These are phyloP conservation scores for Monilinia fructicola DNA, from an alignment of 2,329 filamentous ascomycete species.

Conservation along the genomic window DNA sequence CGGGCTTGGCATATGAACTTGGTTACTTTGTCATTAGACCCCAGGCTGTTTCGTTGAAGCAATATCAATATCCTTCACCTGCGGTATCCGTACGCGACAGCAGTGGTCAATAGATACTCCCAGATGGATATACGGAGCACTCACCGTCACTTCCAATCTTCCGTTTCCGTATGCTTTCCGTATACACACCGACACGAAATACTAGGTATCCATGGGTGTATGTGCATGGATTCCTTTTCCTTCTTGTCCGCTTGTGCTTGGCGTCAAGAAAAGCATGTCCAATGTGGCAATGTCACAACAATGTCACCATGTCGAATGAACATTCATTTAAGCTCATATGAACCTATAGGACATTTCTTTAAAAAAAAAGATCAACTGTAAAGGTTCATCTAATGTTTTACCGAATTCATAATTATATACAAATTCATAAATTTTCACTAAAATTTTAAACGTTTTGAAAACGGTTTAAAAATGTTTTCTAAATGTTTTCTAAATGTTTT, in stretches of 20 bases:
- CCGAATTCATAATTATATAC: no score
- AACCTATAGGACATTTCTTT: no score
- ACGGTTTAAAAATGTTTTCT: no score
- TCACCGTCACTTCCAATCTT: not conserved
- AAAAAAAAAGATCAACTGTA: no score
- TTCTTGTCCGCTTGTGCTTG: constrained; percentile 8
- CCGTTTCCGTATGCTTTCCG: not conserved
- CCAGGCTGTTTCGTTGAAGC: not conserved
- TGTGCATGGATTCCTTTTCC: not conserved
- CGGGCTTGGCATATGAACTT: constrained; percentile 1
- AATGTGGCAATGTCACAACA: no score
- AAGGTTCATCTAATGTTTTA: no score
- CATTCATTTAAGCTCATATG: no score
- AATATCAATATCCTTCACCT: not conserved
- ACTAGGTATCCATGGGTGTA: no score
- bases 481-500: no score
- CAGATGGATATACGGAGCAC: not conserved
- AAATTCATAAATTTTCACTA: no score
- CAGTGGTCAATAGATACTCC: not conserved
- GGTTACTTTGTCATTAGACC: not conserved
- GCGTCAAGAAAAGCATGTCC: constrained; percentile 1
- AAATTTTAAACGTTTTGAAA: no score
- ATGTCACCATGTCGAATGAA: no score
- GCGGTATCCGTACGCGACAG: not conserved
- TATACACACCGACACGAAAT: not conserved